phyloP scores from a whole-genome alignment of 805 yeast species.

The Grigorovia transvaalensis region DNA sequence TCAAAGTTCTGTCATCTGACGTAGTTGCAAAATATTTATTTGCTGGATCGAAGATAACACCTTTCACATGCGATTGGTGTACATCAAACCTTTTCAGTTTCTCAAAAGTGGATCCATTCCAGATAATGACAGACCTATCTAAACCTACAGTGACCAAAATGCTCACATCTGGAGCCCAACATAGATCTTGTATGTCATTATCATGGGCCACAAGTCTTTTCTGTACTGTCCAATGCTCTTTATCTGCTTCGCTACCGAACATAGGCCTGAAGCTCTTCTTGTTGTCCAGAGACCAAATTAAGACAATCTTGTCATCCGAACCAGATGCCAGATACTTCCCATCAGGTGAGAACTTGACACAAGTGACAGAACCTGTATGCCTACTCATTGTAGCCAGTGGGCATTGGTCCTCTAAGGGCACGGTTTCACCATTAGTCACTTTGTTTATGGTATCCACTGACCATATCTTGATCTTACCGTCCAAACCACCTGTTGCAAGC shows the following conservation, averaged over 20 bases:
- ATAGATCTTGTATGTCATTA: conserved; percentile 93
- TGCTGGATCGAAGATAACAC: conserved; percentile 96
- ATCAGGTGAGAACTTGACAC: conserved; percentile 84
- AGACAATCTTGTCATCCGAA: conserved; percentile 82
- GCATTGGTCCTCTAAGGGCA: conserved; percentile 20
- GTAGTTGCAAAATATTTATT: conserved; percentile 95
- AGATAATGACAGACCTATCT: conserved; percentile 83
- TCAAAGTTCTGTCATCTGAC: conserved; percentile 86
- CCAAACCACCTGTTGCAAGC: conserved; percentile 87
- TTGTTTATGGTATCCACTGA: conserved; percentile 41
- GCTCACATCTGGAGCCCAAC: conserved; percentile 95
- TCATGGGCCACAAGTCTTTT: conserved; percentile 93
- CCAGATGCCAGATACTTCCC: conserved; percentile 90
- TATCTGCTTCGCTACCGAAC: conserved; percentile 65
- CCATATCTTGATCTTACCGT: conserved; percentile 92
- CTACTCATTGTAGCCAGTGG: conserved; percentile 88
- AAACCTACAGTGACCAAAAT: conserved; percentile 88
- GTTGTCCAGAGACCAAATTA: conserved; percentile 82
- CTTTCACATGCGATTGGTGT: conserved; percentile 92
- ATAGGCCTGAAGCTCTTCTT: conserved; percentile 34
- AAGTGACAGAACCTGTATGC: conserved; percentile 94
- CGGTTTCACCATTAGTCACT: conserved; percentile 3
- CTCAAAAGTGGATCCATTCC: conserved; percentile 89
- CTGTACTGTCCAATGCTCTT: conserved; percentile 91
- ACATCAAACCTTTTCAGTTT: conserved; percentile 78